Conservation (phyloP, 2,329 filamentous ascomycete species). For the Huntiella abstrusa region DNA sequence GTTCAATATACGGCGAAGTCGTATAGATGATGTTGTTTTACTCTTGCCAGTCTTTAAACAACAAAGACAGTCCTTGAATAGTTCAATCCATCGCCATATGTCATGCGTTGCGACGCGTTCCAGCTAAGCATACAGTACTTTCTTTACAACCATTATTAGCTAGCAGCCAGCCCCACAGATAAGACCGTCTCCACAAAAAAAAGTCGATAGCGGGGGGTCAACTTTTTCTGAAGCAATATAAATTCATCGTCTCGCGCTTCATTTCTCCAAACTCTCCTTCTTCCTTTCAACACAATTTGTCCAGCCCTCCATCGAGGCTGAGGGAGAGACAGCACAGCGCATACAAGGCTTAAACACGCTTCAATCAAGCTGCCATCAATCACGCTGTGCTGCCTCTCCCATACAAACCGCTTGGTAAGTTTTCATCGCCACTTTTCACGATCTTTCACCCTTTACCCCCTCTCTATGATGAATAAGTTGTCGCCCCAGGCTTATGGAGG, state of each 20-base stretch:
- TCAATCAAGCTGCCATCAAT: neutral
- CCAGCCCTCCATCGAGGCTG: neutral
- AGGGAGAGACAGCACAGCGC: neutral
- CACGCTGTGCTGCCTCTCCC: neutral
- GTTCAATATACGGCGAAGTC: no score
- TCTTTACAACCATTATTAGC: no score
- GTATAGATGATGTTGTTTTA: no score
- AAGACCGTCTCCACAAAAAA: slow-evolving; percentile 5
- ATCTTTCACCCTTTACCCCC: neutral
- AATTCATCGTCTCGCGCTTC: neutral
- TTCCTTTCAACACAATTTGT: neutral
- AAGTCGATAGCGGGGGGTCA: neutral
- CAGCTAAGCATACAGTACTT: no score
- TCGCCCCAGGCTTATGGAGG: slow-evolving; percentile 32
- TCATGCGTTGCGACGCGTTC: no score
- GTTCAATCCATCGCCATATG: no score
- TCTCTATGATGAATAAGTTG: slow-evolving; percentile 28
- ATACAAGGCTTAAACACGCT: neutral
- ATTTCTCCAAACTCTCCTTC: neutral
- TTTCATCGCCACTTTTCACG: neutral
- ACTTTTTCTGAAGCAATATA: neutral
- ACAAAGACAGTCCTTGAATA: no score
- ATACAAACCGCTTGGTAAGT: neutral
- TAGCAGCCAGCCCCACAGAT: no score
- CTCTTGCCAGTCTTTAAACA: no score